Evolutionary conservation across 2,329 filamentous ascomycete species (phyloP).

Genomic region (Scortechinia acanthostroma): DNA sequence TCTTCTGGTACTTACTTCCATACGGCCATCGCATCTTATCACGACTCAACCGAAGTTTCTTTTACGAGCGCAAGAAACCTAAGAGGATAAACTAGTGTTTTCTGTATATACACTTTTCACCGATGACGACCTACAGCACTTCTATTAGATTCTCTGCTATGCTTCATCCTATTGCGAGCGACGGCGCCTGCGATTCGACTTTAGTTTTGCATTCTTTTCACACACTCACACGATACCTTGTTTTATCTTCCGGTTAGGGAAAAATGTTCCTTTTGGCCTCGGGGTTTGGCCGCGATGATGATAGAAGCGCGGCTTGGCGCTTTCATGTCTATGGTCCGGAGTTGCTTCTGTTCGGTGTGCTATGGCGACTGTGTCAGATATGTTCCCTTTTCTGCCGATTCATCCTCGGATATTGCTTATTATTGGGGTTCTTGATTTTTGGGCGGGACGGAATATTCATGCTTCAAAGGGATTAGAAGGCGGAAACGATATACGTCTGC

Average conservation of each 20-base stretch:
- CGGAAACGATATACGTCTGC: constrained; percentile 3
- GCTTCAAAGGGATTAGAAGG: not conserved
- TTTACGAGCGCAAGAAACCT: no score
- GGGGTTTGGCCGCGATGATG: not conserved
- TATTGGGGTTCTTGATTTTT: not conserved
- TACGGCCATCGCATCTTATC: not conserved
- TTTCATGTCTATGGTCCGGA: not conserved
- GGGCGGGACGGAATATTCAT: not conserved
- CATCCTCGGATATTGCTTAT: not conserved
- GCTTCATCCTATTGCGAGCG: not conserved
- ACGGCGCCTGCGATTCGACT: constrained; percentile 2
- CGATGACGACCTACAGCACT: not conserved
- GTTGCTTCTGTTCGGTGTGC: not conserved
- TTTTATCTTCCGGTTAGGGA: not conserved
- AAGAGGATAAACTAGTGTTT: not conserved
- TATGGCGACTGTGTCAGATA: no score
- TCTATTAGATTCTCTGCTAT: constrained; percentile 1
- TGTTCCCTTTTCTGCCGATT: not conserved
- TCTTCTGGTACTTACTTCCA: not conserved
- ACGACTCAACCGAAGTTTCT: not conserved
- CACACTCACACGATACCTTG: not conserved
- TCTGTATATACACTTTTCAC: not conserved
- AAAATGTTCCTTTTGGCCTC: not conserved
- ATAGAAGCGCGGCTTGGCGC: not conserved
- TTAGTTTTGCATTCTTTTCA: not conserved